phyloP scores from a whole-genome alignment of 1,284 basidiomycete genomes.

The Ganoderma boninense region DNA sequence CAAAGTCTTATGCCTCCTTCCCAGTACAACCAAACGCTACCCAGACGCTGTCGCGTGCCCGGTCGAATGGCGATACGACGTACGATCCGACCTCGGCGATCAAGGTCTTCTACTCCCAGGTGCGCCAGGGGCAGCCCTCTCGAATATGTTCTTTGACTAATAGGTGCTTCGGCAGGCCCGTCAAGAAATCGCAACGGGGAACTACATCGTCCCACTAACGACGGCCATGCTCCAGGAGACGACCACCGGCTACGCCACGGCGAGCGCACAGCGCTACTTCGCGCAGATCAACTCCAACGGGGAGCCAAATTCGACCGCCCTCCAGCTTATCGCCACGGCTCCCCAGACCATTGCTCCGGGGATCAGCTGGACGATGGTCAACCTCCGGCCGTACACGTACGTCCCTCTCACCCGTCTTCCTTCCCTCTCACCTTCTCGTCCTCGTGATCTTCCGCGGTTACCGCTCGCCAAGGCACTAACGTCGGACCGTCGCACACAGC shows the following conservation, averaged over 20 bases:
- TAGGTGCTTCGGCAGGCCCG: slow-evolving; percentile 35
- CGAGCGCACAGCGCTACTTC: slow-evolving; percentile 41
- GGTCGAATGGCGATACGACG: slow-evolving; percentile 41
- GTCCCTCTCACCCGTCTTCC: slow-evolving; percentile 6
- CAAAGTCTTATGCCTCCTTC: background rate
- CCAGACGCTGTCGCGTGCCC: slow-evolving; percentile 37
- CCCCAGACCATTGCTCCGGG: slow-evolving; percentile 54
- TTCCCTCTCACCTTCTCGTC: no score
- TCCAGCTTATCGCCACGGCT: slow-evolving; percentile 49
- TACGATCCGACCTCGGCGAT: slow-evolving; percentile 44
- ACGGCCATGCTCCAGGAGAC: slow-evolving; percentile 36
- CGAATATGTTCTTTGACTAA: background rate
- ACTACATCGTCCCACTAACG: slow-evolving; percentile 41
- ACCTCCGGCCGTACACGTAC: slow-evolving; percentile 56
- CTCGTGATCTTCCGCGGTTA: no score
- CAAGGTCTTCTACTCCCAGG: slow-evolving; percentile 47
- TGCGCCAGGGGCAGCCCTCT: slow-evolving; percentile 9
- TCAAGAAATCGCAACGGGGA: slow-evolving; percentile 44
- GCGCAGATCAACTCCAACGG: slow-evolving; percentile 39
- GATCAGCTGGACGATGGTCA: slow-evolving; percentile 47
- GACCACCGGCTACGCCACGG: slow-evolving; percentile 39
- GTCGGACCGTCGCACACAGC: slow-evolving; percentile 18
- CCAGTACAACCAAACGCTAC: slow-evolving; percentile 45
- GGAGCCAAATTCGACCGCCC: slow-evolving; percentile 50
- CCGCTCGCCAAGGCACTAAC: background rate